Conservation (phyloP, 2,329 filamentous ascomycete species). For the Dactylellina parvicollis region DNA sequence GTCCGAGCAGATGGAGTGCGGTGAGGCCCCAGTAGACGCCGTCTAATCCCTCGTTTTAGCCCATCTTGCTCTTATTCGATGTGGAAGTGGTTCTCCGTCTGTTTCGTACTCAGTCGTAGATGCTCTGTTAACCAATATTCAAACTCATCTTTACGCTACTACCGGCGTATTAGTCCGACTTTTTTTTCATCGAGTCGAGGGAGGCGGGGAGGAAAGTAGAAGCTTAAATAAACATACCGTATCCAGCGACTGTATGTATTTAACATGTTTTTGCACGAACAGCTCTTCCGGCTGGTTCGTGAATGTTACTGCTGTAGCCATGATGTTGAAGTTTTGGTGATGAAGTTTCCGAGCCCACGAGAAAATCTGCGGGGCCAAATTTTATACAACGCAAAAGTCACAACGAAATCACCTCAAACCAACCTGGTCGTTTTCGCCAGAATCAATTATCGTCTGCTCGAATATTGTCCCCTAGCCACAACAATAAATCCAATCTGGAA, state of each 20-base stretch:
- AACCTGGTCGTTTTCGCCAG: conserved; percentile 13
- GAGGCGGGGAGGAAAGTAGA: conserved; percentile 16
- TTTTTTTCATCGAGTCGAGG: conserved; percentile 64
- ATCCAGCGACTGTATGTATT: conserved; percentile 92
- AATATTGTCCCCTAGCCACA: too few species aligned
- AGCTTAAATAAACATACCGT: conserved; percentile 70
- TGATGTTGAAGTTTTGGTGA: conserved; percentile 8
- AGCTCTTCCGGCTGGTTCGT: conserved; percentile 49
- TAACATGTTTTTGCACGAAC: conserved; percentile 75
- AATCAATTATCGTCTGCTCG: too few species aligned
- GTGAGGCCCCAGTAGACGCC: conserved; percentile 97
- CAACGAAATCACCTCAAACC: too few species aligned
- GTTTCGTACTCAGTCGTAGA: conserved; percentile 74
- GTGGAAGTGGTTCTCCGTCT: not conserved
- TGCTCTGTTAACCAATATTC: conserved; percentile 99
- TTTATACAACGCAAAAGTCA: conserved; percentile 50
- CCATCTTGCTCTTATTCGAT: not conserved
- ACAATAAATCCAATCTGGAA: not conserved
- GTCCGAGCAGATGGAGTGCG: conserved; percentile 83
- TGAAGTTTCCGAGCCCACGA: not conserved
- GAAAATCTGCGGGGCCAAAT: conserved; percentile 7
- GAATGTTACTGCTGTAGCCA: conserved; percentile 26
- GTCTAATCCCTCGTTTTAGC: conserved; percentile 60
- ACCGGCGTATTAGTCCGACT: conserved; percentile 22
- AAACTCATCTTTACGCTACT: conserved; percentile 79